These are phyloP conservation scores for Excoecaria cochinchinensis DNA, from an alignment of 345 rosid species.

Conservation along the genomic window DNA sequence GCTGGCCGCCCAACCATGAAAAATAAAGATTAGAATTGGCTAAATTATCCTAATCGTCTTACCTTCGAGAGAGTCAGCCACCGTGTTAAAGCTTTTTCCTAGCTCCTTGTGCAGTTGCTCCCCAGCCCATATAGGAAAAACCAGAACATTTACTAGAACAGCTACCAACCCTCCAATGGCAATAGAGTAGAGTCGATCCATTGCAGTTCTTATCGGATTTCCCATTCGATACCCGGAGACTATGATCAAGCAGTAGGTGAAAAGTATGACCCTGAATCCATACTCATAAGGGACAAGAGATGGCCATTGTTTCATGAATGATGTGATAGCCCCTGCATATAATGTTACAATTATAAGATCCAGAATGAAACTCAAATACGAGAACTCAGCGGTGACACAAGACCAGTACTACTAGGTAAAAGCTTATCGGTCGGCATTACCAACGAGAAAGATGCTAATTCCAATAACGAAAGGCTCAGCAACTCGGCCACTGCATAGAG, in stretches of 20 bases:
- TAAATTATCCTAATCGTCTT: background rate
- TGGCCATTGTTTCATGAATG: constrained; percentile 67
- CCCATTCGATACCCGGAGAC: constrained; percentile 65
- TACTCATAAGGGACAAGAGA: constrained; percentile 62
- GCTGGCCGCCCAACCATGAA: too few relatives aligned
- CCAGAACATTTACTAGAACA: constrained; percentile 57
- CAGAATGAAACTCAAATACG: too few relatives aligned
- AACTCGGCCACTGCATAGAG: constrained; percentile 37
- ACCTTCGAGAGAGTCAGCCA: constrained; percentile 71
- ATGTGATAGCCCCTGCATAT: constrained; percentile 52
- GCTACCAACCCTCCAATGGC: constrained; percentile 67
- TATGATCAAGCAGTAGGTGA: constrained; percentile 65
- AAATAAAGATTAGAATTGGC: background rate
- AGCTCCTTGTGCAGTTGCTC: constrained; percentile 58
- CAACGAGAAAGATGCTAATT: constrained; percentile 57
- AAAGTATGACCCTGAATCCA: constrained; percentile 58
- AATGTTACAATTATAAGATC: too few relatives aligned
- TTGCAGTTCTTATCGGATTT: constrained; percentile 52
- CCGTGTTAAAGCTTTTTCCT: constrained; percentile 43
- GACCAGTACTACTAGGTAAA: too few relatives aligned
- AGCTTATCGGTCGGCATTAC: constrained; percentile 22
- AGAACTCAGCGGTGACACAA: too few relatives aligned
- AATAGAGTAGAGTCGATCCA: constrained; percentile 64
- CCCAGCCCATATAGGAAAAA: constrained; percentile 64
- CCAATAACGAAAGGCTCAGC: constrained; percentile 63